phyloP scores from a whole-genome alignment of 345 rosid genomes.

The Trapa incisa region DNA sequence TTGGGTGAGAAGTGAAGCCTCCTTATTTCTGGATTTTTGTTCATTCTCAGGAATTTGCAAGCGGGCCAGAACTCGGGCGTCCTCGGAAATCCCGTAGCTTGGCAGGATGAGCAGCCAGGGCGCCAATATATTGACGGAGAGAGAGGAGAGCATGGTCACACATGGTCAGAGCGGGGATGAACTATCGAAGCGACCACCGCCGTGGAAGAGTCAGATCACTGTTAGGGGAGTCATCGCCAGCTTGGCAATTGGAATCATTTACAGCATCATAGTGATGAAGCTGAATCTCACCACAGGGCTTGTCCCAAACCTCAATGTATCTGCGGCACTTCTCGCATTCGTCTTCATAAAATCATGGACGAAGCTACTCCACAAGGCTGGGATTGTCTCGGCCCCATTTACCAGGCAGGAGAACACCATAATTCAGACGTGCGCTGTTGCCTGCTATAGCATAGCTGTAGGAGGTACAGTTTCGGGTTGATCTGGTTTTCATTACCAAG shows the following conservation, averaged over 20 bases:
- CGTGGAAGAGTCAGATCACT: constrained; percentile 83
- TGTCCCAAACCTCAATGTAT: constrained; percentile 91
- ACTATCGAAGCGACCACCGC: constrained; percentile 37
- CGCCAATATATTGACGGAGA: background rate
- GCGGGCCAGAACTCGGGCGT: background rate
- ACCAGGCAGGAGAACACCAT: constrained; percentile 87
- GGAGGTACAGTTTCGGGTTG: constrained; percentile 38
- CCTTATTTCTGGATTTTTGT: background rate
- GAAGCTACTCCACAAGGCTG: constrained; percentile 57
- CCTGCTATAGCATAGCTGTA: constrained; percentile 82
- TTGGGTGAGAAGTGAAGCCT: background rate
- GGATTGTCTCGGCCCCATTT: constrained; percentile 56
- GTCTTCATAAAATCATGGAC: constrained; percentile 75
- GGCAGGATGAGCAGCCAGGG: background rate
- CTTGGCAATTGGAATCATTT: constrained; percentile 52
- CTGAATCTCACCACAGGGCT: constrained; percentile 86
- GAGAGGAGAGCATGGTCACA: background rate
- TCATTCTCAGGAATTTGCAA: background rate
- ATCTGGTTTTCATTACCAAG: background rate
- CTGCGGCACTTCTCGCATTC: constrained; percentile 80
- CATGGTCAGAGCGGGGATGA: constrained; percentile 24
- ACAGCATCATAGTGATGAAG: constrained; percentile 82
- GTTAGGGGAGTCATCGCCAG: constrained; percentile 62
- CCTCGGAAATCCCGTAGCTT: background rate
- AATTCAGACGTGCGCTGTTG: constrained; percentile 88